Percentiles rank a stretch among this genome's conserved stretches.
Conservation (phyloP, 495 filamentous ascomycete species). For the Parmelia sp. region DNA sequence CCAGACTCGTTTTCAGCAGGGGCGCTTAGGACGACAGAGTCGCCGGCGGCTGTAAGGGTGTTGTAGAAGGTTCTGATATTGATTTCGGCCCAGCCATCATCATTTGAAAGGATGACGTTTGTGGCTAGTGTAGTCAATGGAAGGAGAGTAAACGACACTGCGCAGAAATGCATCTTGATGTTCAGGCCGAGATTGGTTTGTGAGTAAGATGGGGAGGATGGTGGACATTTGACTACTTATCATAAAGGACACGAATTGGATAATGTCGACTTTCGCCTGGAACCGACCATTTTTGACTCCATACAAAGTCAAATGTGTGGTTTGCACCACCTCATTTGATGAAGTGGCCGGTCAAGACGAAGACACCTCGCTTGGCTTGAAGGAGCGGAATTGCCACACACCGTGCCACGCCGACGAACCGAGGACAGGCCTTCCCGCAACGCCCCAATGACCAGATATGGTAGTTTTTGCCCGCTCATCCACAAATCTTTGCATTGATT, state of each 20-base stretch:
- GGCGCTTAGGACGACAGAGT: conserved; percentile 55
- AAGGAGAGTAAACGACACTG: conserved; percentile 5
- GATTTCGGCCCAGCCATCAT: conserved; percentile 66
- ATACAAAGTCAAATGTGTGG: not conserved
- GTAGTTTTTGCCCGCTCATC: no score
- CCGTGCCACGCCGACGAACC: not conserved
- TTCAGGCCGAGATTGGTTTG: not conserved
- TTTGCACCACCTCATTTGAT: not conserved
- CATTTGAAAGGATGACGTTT: conserved; percentile 60
- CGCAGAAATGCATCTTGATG: conserved; percentile 6
- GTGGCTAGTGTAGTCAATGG: conserved; percentile 11
- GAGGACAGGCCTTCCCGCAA: not conserved
- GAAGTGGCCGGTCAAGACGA: not conserved
- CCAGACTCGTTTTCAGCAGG: conserved; percentile 63
- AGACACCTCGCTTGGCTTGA: not conserved
- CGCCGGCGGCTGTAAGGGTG: conserved; percentile 44
- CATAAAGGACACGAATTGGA: not conserved
- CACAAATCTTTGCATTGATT: no score
- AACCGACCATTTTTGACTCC: not conserved
- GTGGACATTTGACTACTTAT: not conserved
- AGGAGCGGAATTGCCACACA: not conserved
- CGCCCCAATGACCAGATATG: no score
- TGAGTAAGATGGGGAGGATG: not conserved
- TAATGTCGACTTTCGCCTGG: not conserved
- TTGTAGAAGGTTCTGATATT: conserved; percentile 55